These are phyloP conservation scores for Alternaria gaisen DNA, from an alignment of 2,329 filamentous ascomycete species.

Conservation along the genomic window DNA sequence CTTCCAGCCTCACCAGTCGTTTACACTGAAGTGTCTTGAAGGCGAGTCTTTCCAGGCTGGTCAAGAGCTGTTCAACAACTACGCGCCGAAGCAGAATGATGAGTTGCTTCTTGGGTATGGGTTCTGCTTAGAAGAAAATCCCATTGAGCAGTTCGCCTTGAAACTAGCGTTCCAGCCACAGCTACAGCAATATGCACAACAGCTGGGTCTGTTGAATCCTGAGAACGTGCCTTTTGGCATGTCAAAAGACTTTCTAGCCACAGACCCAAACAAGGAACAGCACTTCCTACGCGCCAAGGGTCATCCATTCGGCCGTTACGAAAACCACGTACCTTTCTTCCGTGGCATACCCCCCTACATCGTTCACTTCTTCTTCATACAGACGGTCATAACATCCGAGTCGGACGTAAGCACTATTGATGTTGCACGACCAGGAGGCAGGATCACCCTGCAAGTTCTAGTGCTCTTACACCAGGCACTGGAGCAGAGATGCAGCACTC, in stretches of 20 bases:
- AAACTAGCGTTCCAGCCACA: slow-evolving; percentile 53
- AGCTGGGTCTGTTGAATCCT: slow-evolving; percentile 24
- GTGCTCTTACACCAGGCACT: slow-evolving; percentile 36
- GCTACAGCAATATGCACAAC: slow-evolving; percentile 30
- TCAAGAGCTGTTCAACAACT: slow-evolving; percentile 62
- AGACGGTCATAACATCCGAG: slow-evolving; percentile 33
- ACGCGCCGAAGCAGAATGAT: slow-evolving; percentile 62
- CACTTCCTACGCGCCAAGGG: slow-evolving; percentile 44
- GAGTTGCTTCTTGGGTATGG: slow-evolving; percentile 64
- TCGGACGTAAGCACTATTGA: slow-evolving; percentile 23
- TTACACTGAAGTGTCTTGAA: slow-evolving; percentile 52
- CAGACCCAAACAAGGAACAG: slow-evolving; percentile 39
- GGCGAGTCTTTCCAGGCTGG: slow-evolving; percentile 46
- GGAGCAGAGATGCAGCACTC: slow-evolving; percentile 27
- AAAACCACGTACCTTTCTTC: slow-evolving; percentile 39
- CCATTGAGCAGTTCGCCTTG: slow-evolving; percentile 57
- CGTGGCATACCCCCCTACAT: slow-evolving; percentile 47
- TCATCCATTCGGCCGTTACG: slow-evolving; percentile 48
- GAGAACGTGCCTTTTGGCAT: slow-evolving; percentile 40
- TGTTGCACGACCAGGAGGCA: slow-evolving; percentile 21
- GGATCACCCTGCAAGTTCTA: slow-evolving; percentile 36
- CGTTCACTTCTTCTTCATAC: slow-evolving; percentile 44
- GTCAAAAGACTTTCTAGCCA: slow-evolving; percentile 29
- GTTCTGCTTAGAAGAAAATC: slow-evolving; percentile 59
- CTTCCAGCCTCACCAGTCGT: slow-evolving; percentile 40